Evolutionary conservation across 2,329 filamentous ascomycete genomes (phyloP), one percentile per base, ranked within the genome.

Genomic region (Cryphonectria naterciae): DNA sequence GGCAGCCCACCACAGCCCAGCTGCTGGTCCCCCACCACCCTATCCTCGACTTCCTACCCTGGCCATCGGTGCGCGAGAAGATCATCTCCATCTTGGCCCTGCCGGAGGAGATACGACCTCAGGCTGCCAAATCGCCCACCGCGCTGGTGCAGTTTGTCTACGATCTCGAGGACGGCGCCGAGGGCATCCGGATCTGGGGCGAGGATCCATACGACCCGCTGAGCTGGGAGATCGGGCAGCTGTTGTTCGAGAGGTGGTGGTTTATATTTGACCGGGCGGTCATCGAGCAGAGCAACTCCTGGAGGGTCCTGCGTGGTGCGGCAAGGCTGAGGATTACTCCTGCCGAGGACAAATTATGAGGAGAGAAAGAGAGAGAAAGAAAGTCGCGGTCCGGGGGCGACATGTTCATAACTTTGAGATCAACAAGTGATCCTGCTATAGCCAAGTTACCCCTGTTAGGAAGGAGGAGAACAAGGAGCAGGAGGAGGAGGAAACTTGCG

Each of bases 231-330:
- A 81, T 89, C 17, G 87, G 87, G 1, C 86, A 89, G 77, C 75
- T 83, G n/a, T 78, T 89, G 32, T 89, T 89, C 77, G 83, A 85
- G 77, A 82, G 84, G 56, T 90, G 88, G 88, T 90, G 87, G 87
- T 89, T 88, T 78, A 77, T 87, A 49, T 86, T 90, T 75, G 87
- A 90, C 74, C 76, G 81, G 11, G 79, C 80, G 15, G 82, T 89
- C 22, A 77, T 90, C n/a, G 82, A 84, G 61, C 82, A 82, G 67
- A 87, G 86, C 75, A 89, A 90, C 77, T 78, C 81, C 66, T 82
- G 83, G 81, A 81, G 87, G 72, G 80, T 74, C 67, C 83, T 46
- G 68, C 81, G 86, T 68, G 87, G 87, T 0, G 82, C 83, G 7
- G 69, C 73, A 58, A 60, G 64, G 46, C 19, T 65, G 43, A 65